Evolutionary conservation across 2,329 filamentous ascomycete genomes (phyloP).

Genomic region (Aureobasidium melanogenum): DNA sequence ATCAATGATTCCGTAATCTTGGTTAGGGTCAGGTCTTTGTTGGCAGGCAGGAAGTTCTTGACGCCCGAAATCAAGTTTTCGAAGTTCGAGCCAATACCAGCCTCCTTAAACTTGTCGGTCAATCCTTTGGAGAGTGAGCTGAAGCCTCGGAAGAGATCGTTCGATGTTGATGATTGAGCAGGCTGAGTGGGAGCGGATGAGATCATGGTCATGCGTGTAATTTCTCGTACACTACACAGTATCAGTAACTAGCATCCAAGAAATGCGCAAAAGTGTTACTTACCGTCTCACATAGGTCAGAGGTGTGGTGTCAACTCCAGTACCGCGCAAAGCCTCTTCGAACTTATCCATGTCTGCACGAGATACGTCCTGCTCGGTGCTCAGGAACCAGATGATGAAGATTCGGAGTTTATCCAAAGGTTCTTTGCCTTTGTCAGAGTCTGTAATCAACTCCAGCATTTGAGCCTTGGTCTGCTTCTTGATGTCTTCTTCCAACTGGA

Average conservation of each 20-base stretch:
- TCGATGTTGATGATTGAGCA: constrained; percentile 52
- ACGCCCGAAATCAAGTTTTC: constrained; percentile 92
- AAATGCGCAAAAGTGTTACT: constrained; percentile 23
- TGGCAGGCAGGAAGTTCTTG: constrained; percentile 94
- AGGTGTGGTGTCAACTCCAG: constrained; percentile 66
- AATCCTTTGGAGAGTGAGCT: constrained; percentile 84
- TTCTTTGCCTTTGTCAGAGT: constrained; percentile 70
- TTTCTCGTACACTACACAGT: constrained; percentile 64
- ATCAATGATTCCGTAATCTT: constrained; percentile 98
- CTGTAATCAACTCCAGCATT: constrained; percentile 77
- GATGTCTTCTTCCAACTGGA: constrained; percentile 87
- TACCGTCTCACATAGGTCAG: constrained; percentile 81
- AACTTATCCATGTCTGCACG: constrained; percentile 78
- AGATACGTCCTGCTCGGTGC: constrained; percentile 79
- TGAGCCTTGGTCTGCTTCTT: constrained; percentile 85
- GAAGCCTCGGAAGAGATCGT: constrained; percentile 86
- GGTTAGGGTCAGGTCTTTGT: constrained; percentile 91
- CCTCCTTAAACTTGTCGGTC: constrained; percentile 89
- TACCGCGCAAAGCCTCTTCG: constrained; percentile 68
- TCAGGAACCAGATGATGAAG: constrained; percentile 95
- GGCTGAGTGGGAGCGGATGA: constrained; percentile 67
- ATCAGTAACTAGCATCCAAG: neutral
- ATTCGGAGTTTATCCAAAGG: constrained; percentile 82
- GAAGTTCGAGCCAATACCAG: constrained; percentile 77
- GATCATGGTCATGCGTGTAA: constrained; percentile 97